phyloP scores from a whole-genome alignment of 129 eudicot species.

The Lonicera japonica region DNA sequence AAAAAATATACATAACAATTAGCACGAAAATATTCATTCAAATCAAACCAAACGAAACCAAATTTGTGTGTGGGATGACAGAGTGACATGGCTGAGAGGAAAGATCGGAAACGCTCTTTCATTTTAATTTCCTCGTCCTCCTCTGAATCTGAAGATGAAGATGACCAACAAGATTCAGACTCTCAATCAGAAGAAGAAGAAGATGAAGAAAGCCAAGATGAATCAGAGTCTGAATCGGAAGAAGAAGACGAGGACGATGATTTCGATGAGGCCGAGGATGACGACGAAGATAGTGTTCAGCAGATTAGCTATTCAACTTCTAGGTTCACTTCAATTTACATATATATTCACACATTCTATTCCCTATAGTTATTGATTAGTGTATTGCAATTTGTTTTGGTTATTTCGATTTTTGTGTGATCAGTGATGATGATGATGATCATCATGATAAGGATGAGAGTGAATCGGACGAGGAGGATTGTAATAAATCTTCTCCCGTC shows the following conservation, averaged over 20 bases:
- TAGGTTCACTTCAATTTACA: not conserved
- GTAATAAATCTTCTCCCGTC: not conserved
- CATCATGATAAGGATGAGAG: conserved; percentile 26
- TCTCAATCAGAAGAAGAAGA: conserved; percentile 28
- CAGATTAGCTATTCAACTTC: not conserved
- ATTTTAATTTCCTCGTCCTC: conserved; percentile 38
- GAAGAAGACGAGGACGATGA: not conserved
- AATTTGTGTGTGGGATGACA: too few species aligned
- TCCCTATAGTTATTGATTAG: not conserved
- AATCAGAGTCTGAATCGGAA: not conserved
- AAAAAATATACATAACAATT: too few species aligned
- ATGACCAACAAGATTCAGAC: too few species aligned
- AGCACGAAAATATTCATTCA: too few species aligned
- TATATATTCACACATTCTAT: too few species aligned
- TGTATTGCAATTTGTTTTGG: not conserved
- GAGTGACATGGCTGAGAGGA: conserved; percentile 12
- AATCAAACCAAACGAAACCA: too few species aligned
- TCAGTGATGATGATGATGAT: conserved; percentile 11
- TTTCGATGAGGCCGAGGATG: not conserved
- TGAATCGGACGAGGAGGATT: conserved; percentile 20
- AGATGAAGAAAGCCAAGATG: not conserved
- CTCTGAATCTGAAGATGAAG: too few species aligned
- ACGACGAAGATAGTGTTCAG: too few species aligned
- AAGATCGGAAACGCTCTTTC: conserved; percentile 25
- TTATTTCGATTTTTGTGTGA: not conserved